Evolutionary conservation across 192 early-diverging fungal species (phyloP).

Genomic region (Lobosporangium transversale): DNA sequence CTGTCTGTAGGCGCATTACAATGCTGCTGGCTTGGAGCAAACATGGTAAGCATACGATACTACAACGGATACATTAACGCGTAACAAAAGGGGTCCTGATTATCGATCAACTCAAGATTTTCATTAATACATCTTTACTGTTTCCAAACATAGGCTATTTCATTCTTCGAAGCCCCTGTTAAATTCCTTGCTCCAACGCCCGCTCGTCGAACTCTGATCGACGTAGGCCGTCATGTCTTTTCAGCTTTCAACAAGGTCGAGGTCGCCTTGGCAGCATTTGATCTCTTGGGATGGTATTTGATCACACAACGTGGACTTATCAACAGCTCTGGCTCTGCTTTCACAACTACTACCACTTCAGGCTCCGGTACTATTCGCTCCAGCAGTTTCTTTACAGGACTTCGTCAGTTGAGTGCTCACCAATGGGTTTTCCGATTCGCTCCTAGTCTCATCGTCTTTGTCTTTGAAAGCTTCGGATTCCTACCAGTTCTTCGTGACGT

Average conservation of each 20-base stretch:
- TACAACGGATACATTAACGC: too few relatives aligned
- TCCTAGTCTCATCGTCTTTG: constrained; percentile 30
- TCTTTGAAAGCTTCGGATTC: constrained; percentile 32
- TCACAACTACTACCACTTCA: not conserved
- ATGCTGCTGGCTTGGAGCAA: constrained; percentile 43
- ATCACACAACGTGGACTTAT: constrained; percentile 21
- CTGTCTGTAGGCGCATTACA: constrained; percentile 41
- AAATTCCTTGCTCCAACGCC: constrained; percentile 50
- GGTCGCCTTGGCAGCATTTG: constrained; percentile 38
- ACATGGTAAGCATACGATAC: constrained; percentile 41
- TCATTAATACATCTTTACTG: not conserved
- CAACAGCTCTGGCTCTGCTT: not conserved
- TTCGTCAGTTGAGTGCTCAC: constrained; percentile 3
- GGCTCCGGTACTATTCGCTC: not conserved
- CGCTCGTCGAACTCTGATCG: constrained; percentile 20
- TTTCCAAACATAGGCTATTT: constrained; percentile 26
- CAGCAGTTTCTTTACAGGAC: not conserved
- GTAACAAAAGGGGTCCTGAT: too few relatives aligned
- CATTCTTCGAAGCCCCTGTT: constrained; percentile 49
- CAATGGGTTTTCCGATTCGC: constrained; percentile 16
- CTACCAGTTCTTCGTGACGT: constrained; percentile 21
- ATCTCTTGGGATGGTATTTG: constrained; percentile 45
- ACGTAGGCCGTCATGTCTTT: constrained; percentile 54
- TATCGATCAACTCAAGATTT: not conserved
- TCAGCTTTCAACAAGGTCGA: constrained; percentile 53